Base-by-base conservation (phyloP, 2,329 filamentous ascomycete species). In the Passalora sequoiae region DNA sequence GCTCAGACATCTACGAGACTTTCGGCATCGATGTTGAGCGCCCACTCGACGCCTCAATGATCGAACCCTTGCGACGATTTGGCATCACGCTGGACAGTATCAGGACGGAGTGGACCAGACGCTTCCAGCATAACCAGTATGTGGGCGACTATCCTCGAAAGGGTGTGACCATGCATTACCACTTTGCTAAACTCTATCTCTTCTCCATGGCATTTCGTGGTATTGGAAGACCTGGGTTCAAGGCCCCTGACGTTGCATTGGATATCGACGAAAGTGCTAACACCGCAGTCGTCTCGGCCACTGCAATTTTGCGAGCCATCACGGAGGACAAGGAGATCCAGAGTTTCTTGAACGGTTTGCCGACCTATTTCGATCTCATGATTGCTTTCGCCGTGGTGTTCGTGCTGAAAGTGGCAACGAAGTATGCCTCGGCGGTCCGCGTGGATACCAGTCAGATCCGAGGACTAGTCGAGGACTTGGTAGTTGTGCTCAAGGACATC, bases 281-380 rank as follows among this genome's bases (percentile, higher is more conserved):
- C 24, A 46, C 44, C 13, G 58, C 59, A 4, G 38, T 59, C 5
- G 44, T 55, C 6, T 57, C 57, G 2, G 59, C 58, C 2, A 56
- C 56, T 7, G 41, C 53, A 4, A 59, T 61, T 3, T 41, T 61
- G 1, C 44, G 53, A 16, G 50, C 54, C 9, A 50, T 60, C 6
- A 40, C 55, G 3, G 44, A 43, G 8, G 58, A 60, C n/a, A 33
- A 47, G 2, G 55, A 60, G 40, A 59, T 60, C 8, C 56, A 58
- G 38, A 42, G 41, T 15, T 54, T 57, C 35, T 46, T 61, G n/a
- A 55, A 57, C 35, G 58, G 58, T 12, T 35, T 60, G 21, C 59
- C 59, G 4, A 58, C 57, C 7, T 61, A 61, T 43, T 60, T 61
- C 40, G 56, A 60, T 44, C 44, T 59, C 27, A 61, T 61, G 58